Base-by-base conservation (phyloP, 345 rosid species). In the Acer campestre region DNA sequence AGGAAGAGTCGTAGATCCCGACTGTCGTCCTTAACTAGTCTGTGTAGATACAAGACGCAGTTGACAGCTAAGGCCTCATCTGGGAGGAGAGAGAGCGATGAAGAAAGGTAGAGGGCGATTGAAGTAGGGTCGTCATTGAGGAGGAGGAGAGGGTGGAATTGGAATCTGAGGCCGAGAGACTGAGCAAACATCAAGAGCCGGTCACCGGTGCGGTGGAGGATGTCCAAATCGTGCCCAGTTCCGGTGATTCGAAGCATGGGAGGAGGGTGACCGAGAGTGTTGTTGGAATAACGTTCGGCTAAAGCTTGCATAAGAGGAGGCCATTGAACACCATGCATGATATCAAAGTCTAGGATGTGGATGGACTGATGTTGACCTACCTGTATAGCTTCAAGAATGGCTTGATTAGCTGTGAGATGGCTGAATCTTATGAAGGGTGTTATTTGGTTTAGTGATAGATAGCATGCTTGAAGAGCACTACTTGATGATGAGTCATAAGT, bases 251-350 rank as follows among this genome's bases (percentile, higher is more conserved):
- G 90, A 17, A 96, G 89, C 85, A 78, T 86, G 12, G 92, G 93
- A n/a, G 94, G 89, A 12, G 90, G 85, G 53, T 61, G 77, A 4
- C 38, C 38, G 58, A 77, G 74, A n/a, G 71, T 55, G 78, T 79
- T 82, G 78, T 62, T 83, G 38, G 38, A 35, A 23, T 83, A 79
- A 5, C 96, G 88, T 67, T 93, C 98, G 6, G 91, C 94, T 71
- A 96, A 84, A 70, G 98, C 98, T 68, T 96, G 99, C 99, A 96
- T 92, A 59, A 96, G 75, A 5, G 99, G 98, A 10, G 99, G 99
- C 99, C 99, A 96, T 71, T 96, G 99, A 55, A 96, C 92, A 20
- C 99, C 99, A 80, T 96, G 98, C 89, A 95, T 93, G 80, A 94
- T 93, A 80, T 96, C 97, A 68, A 96, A 91, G 78, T 96, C 99